These are phyloP conservation scores for Cryptococcus amylolentus DNA, from an alignment of 1,284 basidiomycete species.

Conservation along the genomic window DNA sequence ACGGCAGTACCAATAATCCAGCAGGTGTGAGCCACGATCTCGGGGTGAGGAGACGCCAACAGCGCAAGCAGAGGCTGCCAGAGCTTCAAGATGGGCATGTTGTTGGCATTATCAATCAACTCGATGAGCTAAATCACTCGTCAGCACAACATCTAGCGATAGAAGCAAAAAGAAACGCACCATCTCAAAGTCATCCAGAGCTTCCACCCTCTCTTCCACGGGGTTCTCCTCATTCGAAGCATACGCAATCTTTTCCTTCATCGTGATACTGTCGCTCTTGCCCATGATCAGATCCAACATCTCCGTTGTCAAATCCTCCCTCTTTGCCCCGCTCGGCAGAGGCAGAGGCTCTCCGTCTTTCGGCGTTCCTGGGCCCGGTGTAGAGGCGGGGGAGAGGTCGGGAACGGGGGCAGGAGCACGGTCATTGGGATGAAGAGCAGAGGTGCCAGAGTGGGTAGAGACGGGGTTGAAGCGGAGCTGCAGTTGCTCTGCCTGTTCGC, in stretches of 20 bases:
- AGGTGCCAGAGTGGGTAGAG: conserved; percentile 15
- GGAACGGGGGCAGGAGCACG: conserved; percentile 17
- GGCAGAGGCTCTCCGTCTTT: conserved; percentile 4
- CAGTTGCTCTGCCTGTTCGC: conserved; percentile 8
- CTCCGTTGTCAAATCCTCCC: conserved; percentile 52
- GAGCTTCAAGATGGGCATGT: conserved; percentile 76
- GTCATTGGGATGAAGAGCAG: conserved; percentile 43
- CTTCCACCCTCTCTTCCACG: conserved; percentile 68
- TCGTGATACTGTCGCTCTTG: conserved; percentile 74
- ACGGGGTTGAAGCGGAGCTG: conserved; percentile 38
- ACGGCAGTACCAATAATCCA: conserved; percentile 94
- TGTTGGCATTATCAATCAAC: conserved; percentile 92
- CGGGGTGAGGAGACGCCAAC: conserved; percentile 59
- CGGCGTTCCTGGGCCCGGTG: conserved; percentile 29
- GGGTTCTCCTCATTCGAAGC: conserved; percentile 63
- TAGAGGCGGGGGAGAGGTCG: conserved; percentile 25
- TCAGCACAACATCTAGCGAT: neutral
- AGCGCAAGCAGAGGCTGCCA: conserved; percentile 78
- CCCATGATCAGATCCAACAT: conserved; percentile 84
- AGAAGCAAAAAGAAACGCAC: conserved; percentile 50
- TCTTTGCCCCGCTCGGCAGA: conserved; percentile 8
- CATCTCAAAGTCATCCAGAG: conserved; percentile 95
- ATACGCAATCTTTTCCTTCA: conserved; percentile 77
- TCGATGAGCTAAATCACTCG: conserved; percentile 67
- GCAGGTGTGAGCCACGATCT: conserved; percentile 68